These are phyloP conservation scores for Solanum clarkiae DNA, from an alignment of 257 asterid species.

Conservation along the genomic window DNA sequence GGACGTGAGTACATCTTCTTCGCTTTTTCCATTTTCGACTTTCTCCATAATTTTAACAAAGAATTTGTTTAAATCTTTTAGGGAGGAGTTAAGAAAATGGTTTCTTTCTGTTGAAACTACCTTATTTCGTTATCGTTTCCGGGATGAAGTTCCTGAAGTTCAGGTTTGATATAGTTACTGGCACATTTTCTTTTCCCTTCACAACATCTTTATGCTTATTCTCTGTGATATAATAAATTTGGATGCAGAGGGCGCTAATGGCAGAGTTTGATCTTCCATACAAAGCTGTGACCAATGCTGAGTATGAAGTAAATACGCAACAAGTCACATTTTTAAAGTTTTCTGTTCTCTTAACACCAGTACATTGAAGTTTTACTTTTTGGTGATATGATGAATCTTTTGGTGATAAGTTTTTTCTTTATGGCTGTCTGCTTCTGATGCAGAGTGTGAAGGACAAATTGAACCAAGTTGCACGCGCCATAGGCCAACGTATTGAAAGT, in stretches of 20 bases:
- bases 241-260: constrained; percentile 50
- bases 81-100: constrained; percentile 90
- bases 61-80: background rate
- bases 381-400: background rate
- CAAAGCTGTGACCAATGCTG: constrained; percentile 61
- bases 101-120: constrained; percentile 87
- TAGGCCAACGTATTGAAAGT: constrained; percentile 31
- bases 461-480: constrained; percentile 64
- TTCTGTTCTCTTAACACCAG: background rate
- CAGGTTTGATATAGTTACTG: constrained; percentile 42
- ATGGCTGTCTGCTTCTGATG: background rate
- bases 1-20: constrained; percentile 45
- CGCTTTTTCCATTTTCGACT: background rate
- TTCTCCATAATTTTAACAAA: background rate
- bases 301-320: constrained; percentile 54
- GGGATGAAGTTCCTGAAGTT: constrained; percentile 32
- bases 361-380: background rate
- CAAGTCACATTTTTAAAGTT: background rate
- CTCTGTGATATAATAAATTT: background rate
- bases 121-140: constrained; percentile 73
- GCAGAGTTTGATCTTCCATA: constrained; percentile 79
- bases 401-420: background rate
- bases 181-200: background rate
- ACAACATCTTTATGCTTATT: background rate
- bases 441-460: constrained; percentile 77